These are phyloP conservation scores for Acanthamoeba royreba DNA, from an alignment of 208 protist genomes.

Conservation along the genomic window DNA sequence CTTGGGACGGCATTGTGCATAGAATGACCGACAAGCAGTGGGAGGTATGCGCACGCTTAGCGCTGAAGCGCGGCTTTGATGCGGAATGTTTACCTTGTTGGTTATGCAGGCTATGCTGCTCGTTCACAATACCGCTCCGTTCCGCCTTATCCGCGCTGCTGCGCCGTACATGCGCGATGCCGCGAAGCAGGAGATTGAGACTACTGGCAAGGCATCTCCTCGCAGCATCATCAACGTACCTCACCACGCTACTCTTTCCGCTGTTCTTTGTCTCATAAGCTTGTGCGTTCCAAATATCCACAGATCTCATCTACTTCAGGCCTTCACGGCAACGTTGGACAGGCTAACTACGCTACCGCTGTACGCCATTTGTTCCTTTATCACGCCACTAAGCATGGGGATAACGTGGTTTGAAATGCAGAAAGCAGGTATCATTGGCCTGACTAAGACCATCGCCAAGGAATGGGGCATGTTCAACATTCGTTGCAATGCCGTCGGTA, in stretches of 20 bases:
- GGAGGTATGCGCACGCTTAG: not conserved
- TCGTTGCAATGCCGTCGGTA: conserved; percentile 68
- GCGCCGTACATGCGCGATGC: conserved; percentile 66
- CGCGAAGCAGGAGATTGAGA: conserved; percentile 54
- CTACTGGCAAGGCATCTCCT: not conserved
- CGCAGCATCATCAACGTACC: conserved; percentile 61
- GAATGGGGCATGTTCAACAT: conserved; percentile 60
- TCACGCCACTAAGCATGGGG: not conserved
- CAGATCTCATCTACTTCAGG: conserved; percentile 61
- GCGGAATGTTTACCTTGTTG: no score
- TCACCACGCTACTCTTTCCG: not conserved
- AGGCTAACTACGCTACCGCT: conserved; percentile 69
- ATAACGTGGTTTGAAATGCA: not conserved
- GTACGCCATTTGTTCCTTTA: not conserved
- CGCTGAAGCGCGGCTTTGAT: no score
- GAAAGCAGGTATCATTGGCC: conserved; percentile 59
- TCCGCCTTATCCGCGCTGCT: conserved; percentile 61
- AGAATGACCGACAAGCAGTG: conserved; percentile 68
- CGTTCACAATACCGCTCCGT: conserved; percentile 61
- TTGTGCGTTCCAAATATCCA: not conserved
- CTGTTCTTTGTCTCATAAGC: not conserved
- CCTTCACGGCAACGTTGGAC: conserved; percentile 68
- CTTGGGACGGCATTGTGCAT: conserved; percentile 66
- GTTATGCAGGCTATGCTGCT: conserved; percentile 41
- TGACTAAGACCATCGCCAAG: conserved; percentile 59